Base-by-base conservation (phyloP, 2,329 filamentous ascomycete genomes). In the Botrytis byssoidea region DNA sequence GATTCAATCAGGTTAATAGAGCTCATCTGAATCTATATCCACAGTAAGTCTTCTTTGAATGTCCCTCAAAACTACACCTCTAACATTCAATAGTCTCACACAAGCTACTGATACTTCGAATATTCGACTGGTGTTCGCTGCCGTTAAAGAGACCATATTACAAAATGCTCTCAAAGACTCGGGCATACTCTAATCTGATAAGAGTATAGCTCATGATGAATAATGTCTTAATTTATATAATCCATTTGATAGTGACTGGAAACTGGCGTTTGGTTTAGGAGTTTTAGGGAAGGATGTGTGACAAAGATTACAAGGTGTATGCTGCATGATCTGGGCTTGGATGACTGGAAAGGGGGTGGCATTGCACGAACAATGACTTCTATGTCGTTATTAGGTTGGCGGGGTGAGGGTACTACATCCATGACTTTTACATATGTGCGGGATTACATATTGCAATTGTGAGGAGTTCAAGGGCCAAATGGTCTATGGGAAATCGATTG, bases 81-180 rank as follows among this genome's bases (percentile, higher is more conserved):
- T 80, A 74, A 79, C 74, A 22, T 55, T n/a, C 46, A 69, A 29
- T 79, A 98, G 95, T 83, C 89, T 99, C 76, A 99, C 96, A 48
- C 96, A 99, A 92, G 96, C 96, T 64, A 99, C 96, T 76, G 96
- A 99, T 83, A 99, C 96, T 6, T 98, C 95, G 70, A 99, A 99
- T 81, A 98, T 99, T 80, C 93, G 96, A 77, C 88, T 99, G 55
- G 96, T 99, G 66, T 99, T 99, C 83, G 96, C 95, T 48, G 96
- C 96, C 14, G 96, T 99, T 75, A 99, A 99, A 83, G 96, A 99
- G 85, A 99, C 96, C 48, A 99, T 99, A 80, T 85, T 99, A 78
- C 97, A 98, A 83, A 99, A 99, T 82, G 96, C 96, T 66, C 88
- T 99, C 78, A 98, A 97, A 85, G 96, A 99, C 83, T 98, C 96